Evolutionary conservation across 2,329 filamentous ascomycete species (phyloP), one percentile per base, ranked within the genome.

Genomic region (Coniella lustricola): DNA sequence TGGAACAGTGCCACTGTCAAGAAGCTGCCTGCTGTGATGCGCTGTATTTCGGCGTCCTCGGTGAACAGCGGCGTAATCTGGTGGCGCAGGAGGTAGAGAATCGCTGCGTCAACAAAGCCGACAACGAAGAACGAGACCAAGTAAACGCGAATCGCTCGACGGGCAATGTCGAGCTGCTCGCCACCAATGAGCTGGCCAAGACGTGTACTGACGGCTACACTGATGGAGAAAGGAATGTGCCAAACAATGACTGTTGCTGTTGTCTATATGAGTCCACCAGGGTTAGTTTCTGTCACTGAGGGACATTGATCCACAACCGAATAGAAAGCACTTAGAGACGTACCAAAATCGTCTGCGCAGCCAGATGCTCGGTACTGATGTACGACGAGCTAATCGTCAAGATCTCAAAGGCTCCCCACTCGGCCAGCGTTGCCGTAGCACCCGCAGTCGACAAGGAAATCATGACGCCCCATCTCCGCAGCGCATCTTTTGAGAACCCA

Each of bases 331-430:
- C 3, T 31, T n/a, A 3, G 4, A 16, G 32, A 44, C 51, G n/a
- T 39, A 53, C 51, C 50, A 71, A 50, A 10, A 71, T 59, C 4
- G 67, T 66, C 54, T 71, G 68, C 7, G 68, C 67, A 2, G 69
- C 69, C 1, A 71, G 62, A 42, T 71, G 65, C 4, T 62, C 60
- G 1, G 69, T 71, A 55, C 65, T 64, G 32, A 73, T 58, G 54
- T 72, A 71, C 5, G 68, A 70, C 0, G 71, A 68, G 56, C 68
- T 68, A 7, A 74, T 62, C 1, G 68, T 71, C 10, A 73, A 54
- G 16, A 73, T 61, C 57, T 72, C 68, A 41, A 67, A 69, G 3
- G 68, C 68, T 10, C 61, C 60, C 67, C 68, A 71, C 57, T 72
- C 69, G 3, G 66, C 68, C 12, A 72, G 44, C 18, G 64, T 67